Conservation (phyloP, 108 stramenopile genomes). For the Licmophora abbreviata region DNA sequence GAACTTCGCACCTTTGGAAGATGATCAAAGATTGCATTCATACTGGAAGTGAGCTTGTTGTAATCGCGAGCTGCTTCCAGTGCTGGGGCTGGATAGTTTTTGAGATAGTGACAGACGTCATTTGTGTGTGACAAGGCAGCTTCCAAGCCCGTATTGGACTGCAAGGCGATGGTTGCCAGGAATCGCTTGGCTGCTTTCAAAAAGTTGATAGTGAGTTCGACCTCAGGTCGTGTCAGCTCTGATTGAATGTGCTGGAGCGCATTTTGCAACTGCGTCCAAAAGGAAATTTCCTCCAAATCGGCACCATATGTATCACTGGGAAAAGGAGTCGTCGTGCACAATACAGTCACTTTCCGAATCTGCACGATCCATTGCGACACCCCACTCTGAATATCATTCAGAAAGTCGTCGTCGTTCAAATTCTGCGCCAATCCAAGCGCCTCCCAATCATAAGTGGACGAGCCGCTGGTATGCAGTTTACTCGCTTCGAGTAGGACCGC, state of each 20-base stretch:
- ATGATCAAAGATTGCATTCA: constrained; percentile 70
- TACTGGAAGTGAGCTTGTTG: constrained; percentile 36
- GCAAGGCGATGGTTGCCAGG: constrained; percentile 85
- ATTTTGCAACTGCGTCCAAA: constrained; percentile 65
- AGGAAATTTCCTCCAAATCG: constrained; percentile 76
- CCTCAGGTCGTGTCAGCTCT: constrained; percentile 49
- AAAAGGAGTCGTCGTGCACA: constrained; percentile 54
- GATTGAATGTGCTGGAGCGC: constrained; percentile 48
- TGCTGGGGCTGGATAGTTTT: constrained; percentile 60
- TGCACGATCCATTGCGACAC: constrained; percentile 71
- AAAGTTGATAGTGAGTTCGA: constrained; percentile 55
- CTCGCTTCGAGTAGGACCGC: constrained; percentile 25
- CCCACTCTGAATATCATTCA: constrained; percentile 61
- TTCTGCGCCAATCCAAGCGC: constrained; percentile 37
- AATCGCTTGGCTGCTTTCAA: constrained; percentile 81
- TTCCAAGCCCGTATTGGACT: constrained; percentile 84
- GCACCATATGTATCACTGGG: constrained; percentile 42
- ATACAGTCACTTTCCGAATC: constrained; percentile 68
- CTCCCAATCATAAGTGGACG: constrained; percentile 41
- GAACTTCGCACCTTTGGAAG: constrained; percentile 77
- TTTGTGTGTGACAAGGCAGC: constrained; percentile 47
- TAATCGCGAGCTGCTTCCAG: constrained; percentile 75
- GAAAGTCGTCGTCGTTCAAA: constrained; percentile 58
- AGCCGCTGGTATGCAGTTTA: constrained; percentile 5
- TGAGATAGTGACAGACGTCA: constrained; percentile 82